These are phyloP conservation scores for Crinitomyces ghanaensis DNA, from an alignment of 805 yeast genomes.

Conservation along the genomic window DNA sequence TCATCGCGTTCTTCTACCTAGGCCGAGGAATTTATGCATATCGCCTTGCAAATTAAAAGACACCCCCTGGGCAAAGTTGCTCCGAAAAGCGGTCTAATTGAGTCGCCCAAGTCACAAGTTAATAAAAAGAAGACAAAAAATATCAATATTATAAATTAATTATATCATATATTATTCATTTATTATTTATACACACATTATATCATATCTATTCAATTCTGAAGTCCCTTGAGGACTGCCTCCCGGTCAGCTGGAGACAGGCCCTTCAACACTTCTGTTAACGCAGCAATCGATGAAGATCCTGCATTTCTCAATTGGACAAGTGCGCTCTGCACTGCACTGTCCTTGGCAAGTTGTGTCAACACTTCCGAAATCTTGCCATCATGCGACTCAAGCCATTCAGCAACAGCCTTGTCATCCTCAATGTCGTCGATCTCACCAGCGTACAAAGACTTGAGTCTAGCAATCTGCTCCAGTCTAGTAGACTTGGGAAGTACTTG, in stretches of 20 bases:
- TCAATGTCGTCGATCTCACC: constrained; percentile 50
- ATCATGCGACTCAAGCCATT: constrained; percentile 77
- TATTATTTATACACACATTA: not conserved
- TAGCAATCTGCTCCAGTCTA: constrained; percentile 73
- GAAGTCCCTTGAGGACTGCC: constrained; percentile 19
- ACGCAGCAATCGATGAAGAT: constrained; percentile 15
- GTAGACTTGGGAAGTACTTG: constrained; percentile 48
- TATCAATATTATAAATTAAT: not conserved
- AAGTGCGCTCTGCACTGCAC: constrained; percentile 14
- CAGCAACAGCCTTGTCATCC: constrained; percentile 67
- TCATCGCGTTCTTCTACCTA: no score
- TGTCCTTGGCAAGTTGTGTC: constrained; percentile 17
- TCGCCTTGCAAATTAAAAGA: no score
- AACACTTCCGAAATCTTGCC: constrained; percentile 36
- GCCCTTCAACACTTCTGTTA: constrained; percentile 22
- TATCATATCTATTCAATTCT: not conserved
- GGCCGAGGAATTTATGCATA: no score
- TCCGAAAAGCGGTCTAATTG: no score
- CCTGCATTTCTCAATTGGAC: constrained; percentile 12
- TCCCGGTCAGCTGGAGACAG: constrained; percentile 25
- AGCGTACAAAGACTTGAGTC: constrained; percentile 82
- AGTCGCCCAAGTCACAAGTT: no score
- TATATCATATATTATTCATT: not conserved
- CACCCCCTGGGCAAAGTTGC: no score
- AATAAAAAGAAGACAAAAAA: no score